Conservation (phyloP, 139 green algal species). For the Chlorella sp. region DNA sequence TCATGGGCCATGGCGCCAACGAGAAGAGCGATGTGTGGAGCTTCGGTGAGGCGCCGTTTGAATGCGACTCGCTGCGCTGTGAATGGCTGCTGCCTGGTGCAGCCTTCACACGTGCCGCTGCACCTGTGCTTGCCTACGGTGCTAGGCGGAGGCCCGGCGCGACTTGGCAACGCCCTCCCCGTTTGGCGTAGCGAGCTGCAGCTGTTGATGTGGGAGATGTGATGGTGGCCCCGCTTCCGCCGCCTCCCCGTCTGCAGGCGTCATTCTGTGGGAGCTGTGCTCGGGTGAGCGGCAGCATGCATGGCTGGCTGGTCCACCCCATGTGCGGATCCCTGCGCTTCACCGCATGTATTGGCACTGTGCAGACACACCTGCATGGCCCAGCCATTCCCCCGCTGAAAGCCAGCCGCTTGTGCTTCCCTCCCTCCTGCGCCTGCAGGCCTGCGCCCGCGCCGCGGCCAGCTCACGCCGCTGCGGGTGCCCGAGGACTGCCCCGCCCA, state of each 20-base stretch:
- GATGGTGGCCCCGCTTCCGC: too few relatives aligned
- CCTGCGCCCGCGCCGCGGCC: not conserved
- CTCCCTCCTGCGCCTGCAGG: not conserved
- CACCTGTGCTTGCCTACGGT: not conserved
- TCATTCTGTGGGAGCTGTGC: constrained; percentile 22
- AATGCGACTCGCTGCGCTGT: too few relatives aligned
- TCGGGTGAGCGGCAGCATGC: not conserved
- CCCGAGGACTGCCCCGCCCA: constrained; percentile 21
- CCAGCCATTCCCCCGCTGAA: too few relatives aligned
- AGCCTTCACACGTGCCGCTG: not conserved
- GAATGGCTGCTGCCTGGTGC: too few relatives aligned
- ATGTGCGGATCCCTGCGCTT: not conserved
- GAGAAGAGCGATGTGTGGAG: not conserved
- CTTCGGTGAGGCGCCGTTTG: not conserved
- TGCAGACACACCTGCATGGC: not conserved
- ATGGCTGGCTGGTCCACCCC: not conserved
- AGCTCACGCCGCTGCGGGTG: constrained; percentile 10
- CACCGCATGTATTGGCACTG: not conserved
- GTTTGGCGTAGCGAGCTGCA: not conserved
- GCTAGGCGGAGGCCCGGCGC: too few relatives aligned
- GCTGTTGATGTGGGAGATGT: too few relatives aligned
- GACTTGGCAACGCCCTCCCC: not conserved
- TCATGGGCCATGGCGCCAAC: not conserved
- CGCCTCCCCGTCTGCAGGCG: too few relatives aligned
- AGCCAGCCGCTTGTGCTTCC: too few relatives aligned